A percentile compares a stretch with the other conserved stretches of the same genome.
phyloP scores from a whole-genome alignment of 805 yeast species.

The Candida suzukii region DNA sequence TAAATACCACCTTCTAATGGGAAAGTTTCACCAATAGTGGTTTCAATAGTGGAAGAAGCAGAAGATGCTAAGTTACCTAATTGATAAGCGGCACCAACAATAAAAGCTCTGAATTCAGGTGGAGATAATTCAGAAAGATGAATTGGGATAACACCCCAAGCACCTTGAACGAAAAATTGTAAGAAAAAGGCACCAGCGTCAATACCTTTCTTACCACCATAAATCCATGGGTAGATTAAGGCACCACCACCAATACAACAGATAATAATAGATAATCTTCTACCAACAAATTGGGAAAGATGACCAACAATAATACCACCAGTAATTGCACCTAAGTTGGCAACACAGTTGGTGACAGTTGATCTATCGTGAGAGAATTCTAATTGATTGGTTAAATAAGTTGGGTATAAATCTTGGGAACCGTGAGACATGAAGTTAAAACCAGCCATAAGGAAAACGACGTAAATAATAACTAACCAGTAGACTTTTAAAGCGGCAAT shows the following conservation, averaged over 20 bases:
- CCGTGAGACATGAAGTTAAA: slow-evolving; percentile 60
- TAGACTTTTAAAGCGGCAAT: slow-evolving; percentile 33
- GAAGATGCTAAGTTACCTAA: slow-evolving; percentile 62
- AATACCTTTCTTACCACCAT: slow-evolving; percentile 35
- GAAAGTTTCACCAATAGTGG: slow-evolving; percentile 53
- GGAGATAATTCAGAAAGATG: slow-evolving; percentile 57
- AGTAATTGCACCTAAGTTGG: slow-evolving; percentile 49
- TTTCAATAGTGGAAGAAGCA: slow-evolving; percentile 64
- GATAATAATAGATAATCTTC: slow-evolving; percentile 44
- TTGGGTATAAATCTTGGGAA: slow-evolving; percentile 57
- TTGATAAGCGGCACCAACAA: slow-evolving; percentile 59
- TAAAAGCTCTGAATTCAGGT: slow-evolving; percentile 55
- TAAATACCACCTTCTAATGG: slow-evolving; percentile 28
- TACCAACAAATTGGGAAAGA: slow-evolving; percentile 45
- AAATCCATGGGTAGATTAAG: slow-evolving; percentile 59
- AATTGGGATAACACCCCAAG: slow-evolving; percentile 62
- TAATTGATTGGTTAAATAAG: slow-evolving; percentile 41
- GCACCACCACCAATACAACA: slow-evolving; percentile 54
- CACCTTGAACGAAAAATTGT: slow-evolving; percentile 61
- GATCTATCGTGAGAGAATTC: slow-evolving; percentile 33
- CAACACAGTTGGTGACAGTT: slow-evolving; percentile 51
- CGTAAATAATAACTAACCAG: slow-evolving; percentile 54
- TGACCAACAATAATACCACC: slow-evolving; percentile 56
- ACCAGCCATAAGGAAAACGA: slow-evolving; percentile 55
- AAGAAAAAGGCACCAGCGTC: slow-evolving; percentile 56